Evolutionary conservation across 768 basidiomycete genomes (phyloP).

Genomic region (Candolleomyces aberdarensis): DNA sequence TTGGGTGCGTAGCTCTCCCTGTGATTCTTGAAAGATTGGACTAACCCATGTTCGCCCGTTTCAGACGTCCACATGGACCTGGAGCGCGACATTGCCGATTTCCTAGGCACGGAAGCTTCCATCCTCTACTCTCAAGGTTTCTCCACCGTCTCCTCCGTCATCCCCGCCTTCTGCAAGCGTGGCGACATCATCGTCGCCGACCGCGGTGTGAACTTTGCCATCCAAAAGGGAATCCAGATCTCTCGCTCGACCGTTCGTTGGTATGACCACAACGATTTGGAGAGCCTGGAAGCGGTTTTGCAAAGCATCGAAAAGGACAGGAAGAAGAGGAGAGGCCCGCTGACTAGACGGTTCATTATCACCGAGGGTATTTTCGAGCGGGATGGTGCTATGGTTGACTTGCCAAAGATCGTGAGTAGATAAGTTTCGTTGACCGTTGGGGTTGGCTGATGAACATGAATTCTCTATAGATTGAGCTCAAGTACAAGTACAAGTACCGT

Average conservation of each 20-base stretch:
- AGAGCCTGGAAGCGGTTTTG: conserved; percentile 86
- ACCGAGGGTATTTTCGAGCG: conserved; percentile 97
- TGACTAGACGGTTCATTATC: conserved; percentile 92
- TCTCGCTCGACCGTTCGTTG: conserved; percentile 88
- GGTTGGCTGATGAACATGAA: background rate
- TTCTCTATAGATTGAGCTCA: conserved; percentile 76
- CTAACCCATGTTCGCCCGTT: background rate
- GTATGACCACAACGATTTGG: conserved; percentile 95
- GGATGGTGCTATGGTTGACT: conserved; percentile 88
- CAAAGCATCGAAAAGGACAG: conserved; percentile 83
- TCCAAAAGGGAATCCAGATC: conserved; percentile 95
- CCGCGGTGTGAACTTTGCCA: conserved; percentile 91
- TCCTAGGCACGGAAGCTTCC: conserved; percentile 82
- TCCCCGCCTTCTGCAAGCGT: conserved; percentile 96
- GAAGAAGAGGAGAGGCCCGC: conserved; percentile 73
- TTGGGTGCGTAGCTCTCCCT: conserved; percentile 59
- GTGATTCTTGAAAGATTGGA: background rate
- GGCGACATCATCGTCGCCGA: conserved; percentile 99
- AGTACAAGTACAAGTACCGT: conserved; percentile 93
- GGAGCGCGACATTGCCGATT: conserved; percentile 87
- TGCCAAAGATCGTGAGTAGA: conserved; percentile 80
- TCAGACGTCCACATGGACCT: conserved; percentile 88
- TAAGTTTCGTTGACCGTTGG: background rate
- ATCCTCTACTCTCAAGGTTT: conserved; percentile 96
- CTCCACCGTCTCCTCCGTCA: conserved; percentile 88